Evolutionary conservation across 805 yeast genomes (phyloP), one percentile per base, ranked within the genome.

Genomic region (Torulaspora gathmanii): DNA sequence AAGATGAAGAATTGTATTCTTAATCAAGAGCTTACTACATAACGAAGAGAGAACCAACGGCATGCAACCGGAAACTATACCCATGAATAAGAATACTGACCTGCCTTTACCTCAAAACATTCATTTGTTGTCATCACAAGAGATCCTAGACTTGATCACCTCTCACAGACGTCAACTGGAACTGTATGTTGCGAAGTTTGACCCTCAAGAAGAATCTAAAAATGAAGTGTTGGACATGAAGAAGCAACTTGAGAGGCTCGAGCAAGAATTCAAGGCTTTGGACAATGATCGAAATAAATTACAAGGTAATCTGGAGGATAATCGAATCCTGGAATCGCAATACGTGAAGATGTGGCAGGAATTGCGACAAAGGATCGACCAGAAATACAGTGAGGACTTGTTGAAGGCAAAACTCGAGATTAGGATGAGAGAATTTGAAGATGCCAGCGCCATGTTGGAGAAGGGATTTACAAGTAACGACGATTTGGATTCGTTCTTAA

Each of bases 401-500:
- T 47, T 75, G 9, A 58, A 61, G 42, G 49, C 47, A 4, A 46
- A 57, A 27, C 53, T 74, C 9, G 60, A 63, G 16, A 39, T 42
- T 1, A 54, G 66, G 3, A 57, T 69, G 4, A 51, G 40, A 8
- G 67, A 71, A 20, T 50, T 70, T 2, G 65, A 69, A 12, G 48
- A 55, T 5, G 42, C 50, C 13, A 47, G 60, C n/a, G 37, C 44
- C n/a, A 34, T 29, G 5, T 17, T 57, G 27, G 57, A 55, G 29
- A 26, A 45, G 19, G 47, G 58, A 47, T 37, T 43, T n/a, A 15
- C 46, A 37, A 8, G 51, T 44, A 43, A 64, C 20, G 60, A 55
- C 12, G 70, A 68, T 47, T 3, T 69, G 60, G 46, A 63, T 65
- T 23, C 44, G 10, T 75, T 79, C 53, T 61, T 80, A 11, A 52